Evolutionary conservation across 345 rosid genomes (phyloP).

Genomic region (Eucalyptus decipiens): DNA sequence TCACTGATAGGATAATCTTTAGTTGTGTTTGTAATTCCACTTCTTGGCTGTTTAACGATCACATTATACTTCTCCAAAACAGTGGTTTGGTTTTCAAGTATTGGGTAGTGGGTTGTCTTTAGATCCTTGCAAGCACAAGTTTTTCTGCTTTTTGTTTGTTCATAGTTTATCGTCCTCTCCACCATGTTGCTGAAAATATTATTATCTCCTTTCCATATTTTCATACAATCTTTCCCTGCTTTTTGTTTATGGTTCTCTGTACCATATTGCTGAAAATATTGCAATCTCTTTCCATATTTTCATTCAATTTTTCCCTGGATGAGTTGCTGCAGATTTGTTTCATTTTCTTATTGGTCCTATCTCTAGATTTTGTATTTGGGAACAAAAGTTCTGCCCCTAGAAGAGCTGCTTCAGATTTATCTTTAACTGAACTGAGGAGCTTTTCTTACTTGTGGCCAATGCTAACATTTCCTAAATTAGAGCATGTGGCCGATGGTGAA

Average conservation of each 20-base stretch:
- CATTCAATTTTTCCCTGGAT: neutral
- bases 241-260: too few species aligned
- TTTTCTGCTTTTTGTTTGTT: neutral
- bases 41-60: neutral
- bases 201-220: neutral
- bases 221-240: neutral
- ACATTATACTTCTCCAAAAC: neutral
- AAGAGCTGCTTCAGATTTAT: neutral
- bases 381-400: neutral
- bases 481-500: neutral
- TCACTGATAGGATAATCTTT: neutral
- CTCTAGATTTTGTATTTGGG: neutral
- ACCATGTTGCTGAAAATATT: neutral
- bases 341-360: neutral
- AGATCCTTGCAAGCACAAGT: neutral
- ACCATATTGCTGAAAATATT: too few species aligned
- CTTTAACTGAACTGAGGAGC: neutral
- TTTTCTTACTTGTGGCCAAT: neutral
- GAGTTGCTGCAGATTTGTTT: neutral
- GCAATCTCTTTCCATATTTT: neutral
- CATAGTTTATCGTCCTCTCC: neutral
- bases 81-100: neutral
- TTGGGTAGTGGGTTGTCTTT: neutral
- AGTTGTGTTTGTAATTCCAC: neutral
- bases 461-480: neutral